Evolutionary conservation across 2,329 filamentous ascomycete genomes (phyloP).

Genomic region (Dothideomycetes sp.): DNA sequence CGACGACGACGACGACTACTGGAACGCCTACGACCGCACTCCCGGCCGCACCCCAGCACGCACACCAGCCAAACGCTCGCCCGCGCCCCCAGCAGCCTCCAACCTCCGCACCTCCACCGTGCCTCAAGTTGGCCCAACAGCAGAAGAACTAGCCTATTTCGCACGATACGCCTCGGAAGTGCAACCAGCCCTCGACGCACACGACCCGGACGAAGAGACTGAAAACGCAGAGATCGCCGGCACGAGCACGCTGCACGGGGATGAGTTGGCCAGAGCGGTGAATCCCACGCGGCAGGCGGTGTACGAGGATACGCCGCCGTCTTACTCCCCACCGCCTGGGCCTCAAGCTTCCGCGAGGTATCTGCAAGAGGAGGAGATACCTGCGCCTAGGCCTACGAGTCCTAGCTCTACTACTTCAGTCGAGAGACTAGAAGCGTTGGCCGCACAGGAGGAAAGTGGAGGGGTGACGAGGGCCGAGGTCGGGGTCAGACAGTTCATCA

Average conservation of each 20-base stretch:
- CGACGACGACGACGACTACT: conserved; percentile 68
- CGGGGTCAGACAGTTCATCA: conserved; percentile 69
- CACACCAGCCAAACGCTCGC: conserved; percentile 44
- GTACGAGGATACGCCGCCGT: too few relatives aligned
- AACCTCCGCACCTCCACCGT: conserved; percentile 10
- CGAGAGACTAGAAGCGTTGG: conserved; percentile 41
- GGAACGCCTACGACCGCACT: conserved; percentile 66
- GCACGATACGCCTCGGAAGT: conserved; percentile 63
- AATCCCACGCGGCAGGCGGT: conserved; percentile 1
- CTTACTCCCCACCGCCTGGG: too few relatives aligned
- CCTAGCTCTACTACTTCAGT: conserved; percentile 34
- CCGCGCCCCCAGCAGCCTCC: conserved; percentile 38
- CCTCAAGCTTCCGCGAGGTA: too few relatives aligned
- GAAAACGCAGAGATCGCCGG: conserved; percentile 29
- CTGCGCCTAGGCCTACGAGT: conserved; percentile 44
- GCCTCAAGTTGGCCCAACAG: conserved; percentile 7
- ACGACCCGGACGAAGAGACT: conserved; percentile 65
- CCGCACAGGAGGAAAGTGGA: conserved; percentile 8
- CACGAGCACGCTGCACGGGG: conserved; percentile 44
- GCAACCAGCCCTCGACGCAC: conserved; percentile 68
- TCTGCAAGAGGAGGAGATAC: too few relatives aligned
- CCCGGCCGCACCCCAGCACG: conserved; percentile 51
- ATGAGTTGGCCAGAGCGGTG: conserved; percentile 26
- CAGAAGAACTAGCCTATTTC: conserved; percentile 60
- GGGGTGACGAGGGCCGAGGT: conserved; percentile 50